Percentiles rank a stretch among this genome's conserved stretches.
Conservation (phyloP, 768 basidiomycete genomes). For the Dioszegia aurantiaca region DNA sequence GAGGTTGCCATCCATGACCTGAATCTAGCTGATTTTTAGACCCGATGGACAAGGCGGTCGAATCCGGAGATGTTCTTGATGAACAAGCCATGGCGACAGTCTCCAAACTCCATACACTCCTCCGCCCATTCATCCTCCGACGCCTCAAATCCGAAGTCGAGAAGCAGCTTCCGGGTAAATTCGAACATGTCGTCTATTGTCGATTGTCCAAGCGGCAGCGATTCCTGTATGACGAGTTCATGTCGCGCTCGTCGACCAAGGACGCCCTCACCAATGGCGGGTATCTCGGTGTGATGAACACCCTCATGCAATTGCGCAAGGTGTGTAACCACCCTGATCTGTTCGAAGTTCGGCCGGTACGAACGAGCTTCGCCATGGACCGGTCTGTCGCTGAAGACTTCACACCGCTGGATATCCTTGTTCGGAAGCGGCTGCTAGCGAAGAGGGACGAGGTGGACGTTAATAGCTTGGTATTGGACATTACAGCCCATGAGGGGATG, state of each 20-base stretch:
- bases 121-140: conserved; percentile 53
- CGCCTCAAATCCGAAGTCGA: conserved; percentile 54
- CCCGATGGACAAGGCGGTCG: conserved; percentile 90
- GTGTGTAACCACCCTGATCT: conserved; percentile 56
- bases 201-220: conserved; percentile 86
- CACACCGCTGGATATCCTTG: conserved; percentile 51
- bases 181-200: conserved; percentile 83
- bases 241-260: conserved; percentile 79
- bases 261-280: conserved; percentile 76
- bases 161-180: conserved; percentile 62
- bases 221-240: conserved; percentile 95
- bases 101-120: conserved; percentile 63
- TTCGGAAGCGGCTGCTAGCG: conserved; percentile 47
- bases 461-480: conserved; percentile 60
- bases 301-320: conserved; percentile 55
- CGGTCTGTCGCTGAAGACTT: conserved; percentile 49
- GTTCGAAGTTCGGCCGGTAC: conserved; percentile 54
- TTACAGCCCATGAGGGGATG: conserved; percentile 61
- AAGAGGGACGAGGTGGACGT: conserved; percentile 49
- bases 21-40: conserved; percentile 57
- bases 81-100: conserved; percentile 82
- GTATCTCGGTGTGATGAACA: conserved; percentile 56
- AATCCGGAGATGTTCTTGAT: conserved; percentile 60
- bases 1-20: background rate
- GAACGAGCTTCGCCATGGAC: conserved; percentile 56